phyloP scores from a whole-genome alignment of 306 rosid species.

The Quercus berberidifolia region DNA sequence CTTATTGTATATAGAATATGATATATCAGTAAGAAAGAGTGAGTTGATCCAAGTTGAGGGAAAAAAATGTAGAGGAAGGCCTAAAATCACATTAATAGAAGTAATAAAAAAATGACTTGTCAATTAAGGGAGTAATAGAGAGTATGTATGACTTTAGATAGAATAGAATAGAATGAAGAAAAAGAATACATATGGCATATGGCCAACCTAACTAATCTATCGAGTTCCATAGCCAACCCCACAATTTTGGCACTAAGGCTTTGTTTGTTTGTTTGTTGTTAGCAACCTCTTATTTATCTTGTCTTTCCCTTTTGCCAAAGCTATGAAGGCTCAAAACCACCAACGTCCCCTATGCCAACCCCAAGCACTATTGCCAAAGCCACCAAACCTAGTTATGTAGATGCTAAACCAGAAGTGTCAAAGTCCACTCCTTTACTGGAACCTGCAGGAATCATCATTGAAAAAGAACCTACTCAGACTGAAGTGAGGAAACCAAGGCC shows the following conservation, averaged over 20 bases:
- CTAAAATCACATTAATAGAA: too few species aligned
- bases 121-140: too few species aligned
- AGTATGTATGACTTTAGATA: too few species aligned
- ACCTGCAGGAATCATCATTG: neutral
- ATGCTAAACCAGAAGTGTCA: neutral
- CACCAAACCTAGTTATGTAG: neutral
- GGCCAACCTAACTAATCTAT: too few species aligned
- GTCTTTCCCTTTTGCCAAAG: constrained; percentile 7
- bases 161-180: too few species aligned
- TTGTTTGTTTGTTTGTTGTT: neutral
- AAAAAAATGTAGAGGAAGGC: too few species aligned
- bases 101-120: too few species aligned
- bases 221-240: too few species aligned
- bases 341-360: constrained; percentile 20
- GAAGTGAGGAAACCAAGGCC: constrained; percentile 12
- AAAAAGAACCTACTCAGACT: neutral
- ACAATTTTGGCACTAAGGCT: too few species aligned
- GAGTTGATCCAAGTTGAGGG: too few species aligned
- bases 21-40: neutral
- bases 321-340: constrained; percentile 32
- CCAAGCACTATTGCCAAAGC: constrained; percentile 2
- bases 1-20: neutral
- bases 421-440: constrained; percentile 8
- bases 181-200: too few species aligned
- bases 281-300: constrained; percentile 9